phyloP scores from a whole-genome alignment of 1,139 yeast genomes.

The Geotrichum reessii region DNA sequence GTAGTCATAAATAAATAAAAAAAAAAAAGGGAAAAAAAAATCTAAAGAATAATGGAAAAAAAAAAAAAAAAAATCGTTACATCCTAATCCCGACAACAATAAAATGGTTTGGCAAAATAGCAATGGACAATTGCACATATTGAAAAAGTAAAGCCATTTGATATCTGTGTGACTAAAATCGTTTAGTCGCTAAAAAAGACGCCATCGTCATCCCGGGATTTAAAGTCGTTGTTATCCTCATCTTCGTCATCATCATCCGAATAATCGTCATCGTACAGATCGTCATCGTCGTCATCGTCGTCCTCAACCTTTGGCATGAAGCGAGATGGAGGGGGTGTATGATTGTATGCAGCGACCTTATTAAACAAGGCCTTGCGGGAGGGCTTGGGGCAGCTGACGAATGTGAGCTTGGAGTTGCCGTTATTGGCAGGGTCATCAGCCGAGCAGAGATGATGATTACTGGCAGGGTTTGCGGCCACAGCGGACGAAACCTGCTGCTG shows the following conservation, averaged over 20 bases:
- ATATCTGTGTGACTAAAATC: not conserved
- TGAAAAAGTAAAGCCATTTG: not conserved
- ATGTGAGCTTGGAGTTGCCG: conserved; percentile 8
- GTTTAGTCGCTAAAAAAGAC: conserved; percentile 12
- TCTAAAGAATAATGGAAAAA: too few relatives aligned
- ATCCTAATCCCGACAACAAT: not conserved
- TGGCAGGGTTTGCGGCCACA: not conserved
- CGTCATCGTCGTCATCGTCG: conserved; percentile 14
- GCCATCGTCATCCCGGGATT: conserved; percentile 3
- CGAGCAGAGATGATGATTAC: not conserved
- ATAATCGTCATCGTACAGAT: conserved; percentile 9
- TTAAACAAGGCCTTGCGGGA: conserved; percentile 8
- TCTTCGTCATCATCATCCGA: conserved; percentile 3
- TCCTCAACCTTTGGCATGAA: not conserved
- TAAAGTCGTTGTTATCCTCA: conserved; percentile 3
- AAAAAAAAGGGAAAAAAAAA: too few relatives aligned
- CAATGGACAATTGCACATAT: not conserved
- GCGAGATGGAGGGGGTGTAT: conserved; percentile 15
- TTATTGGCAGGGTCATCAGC: not conserved
- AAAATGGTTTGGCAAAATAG: not conserved
- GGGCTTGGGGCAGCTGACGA: conserved; percentile 12
- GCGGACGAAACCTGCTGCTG: not conserved
- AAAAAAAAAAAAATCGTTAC: not conserved
- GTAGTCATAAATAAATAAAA: not conserved
- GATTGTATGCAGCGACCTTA: conserved; percentile 12